Base-by-base conservation (phyloP, 2,329 filamentous ascomycete species). In the Fulvia fulva region DNA sequence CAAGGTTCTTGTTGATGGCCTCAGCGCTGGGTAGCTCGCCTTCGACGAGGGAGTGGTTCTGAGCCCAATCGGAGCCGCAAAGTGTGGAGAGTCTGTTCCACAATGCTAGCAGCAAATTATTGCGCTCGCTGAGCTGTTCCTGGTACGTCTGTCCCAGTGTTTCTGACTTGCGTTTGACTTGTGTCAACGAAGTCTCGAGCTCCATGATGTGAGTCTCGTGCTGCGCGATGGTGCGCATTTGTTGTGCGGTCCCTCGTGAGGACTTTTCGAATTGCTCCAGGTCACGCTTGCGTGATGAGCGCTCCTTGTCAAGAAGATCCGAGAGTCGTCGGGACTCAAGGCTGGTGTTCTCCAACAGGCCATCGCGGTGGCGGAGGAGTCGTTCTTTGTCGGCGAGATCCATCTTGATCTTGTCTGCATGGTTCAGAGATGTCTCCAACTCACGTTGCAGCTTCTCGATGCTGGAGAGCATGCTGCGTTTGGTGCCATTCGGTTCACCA, bases 261-360 rank as follows among this genome's bases (percentile, higher is more conserved):
- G 90, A 88, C 37, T 89, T 90, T 68, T 99, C 94, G 67, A 90
- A 95, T 58, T 92, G 87, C 61, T 90, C 84, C 71, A 91, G 91
- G 59, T 96, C 94, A 68, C 90, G 89, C 63, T 91, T 88, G 67
- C 95, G 91, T 22, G 84, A 85, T 64, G 90, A 84, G 14, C 91
- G 86, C 75, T 99, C 94, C 68, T 95, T 95, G 52, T 97, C 93
- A 14, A 97, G 85, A 54, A 96, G 81, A 64, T 97, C 93, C 1
- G 87, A 86, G 11, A 97, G 79, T 67, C 91, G 91, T 59, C 90
- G 86, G 55, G 86, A 88, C 73, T 99, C 94, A 22, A 97, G 82
- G 2, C 88, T 90, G 68, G 94, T 90, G 25, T 87, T 90, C 74
- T 99, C 94, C 9, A 99, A 84, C 5, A 97, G 81, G 2, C 86